Evolutionary conservation across 352 stramenopile species (phyloP).

Genomic region (Phytophthora fragariaefolia): DNA sequence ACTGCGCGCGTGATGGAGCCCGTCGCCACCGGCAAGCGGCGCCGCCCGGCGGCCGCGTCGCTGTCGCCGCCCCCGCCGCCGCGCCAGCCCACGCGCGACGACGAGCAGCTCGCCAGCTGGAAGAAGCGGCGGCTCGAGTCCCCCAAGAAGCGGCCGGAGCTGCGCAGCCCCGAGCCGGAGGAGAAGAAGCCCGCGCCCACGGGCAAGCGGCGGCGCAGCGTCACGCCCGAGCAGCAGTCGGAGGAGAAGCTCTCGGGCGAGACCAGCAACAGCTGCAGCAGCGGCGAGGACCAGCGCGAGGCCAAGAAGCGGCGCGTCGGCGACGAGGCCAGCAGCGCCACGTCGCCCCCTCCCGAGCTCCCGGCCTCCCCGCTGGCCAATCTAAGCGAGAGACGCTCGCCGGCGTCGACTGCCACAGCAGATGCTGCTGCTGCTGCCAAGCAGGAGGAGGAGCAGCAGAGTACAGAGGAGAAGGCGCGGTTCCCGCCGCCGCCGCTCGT

Average conservation of each 20-base stretch:
- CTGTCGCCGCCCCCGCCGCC: constrained; percentile 26
- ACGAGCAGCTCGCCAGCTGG: constrained; percentile 9
- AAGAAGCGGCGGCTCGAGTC: constrained; percentile 11
- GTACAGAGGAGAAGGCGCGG: constrained; percentile 30
- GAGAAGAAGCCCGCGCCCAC: constrained; percentile 15
- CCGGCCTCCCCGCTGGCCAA: constrained; percentile 35
- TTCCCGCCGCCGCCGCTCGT: constrained; percentile 34
- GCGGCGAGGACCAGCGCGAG: constrained; percentile 25
- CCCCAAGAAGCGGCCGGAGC: constrained; percentile 9
- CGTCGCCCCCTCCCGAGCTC: constrained; percentile 28
- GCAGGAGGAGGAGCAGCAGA: constrained; percentile 19
- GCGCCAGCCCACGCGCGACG: constrained; percentile 17
- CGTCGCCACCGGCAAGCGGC: constrained; percentile 29
- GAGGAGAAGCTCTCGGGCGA: constrained; percentile 9
- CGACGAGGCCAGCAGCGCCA: constrained; percentile 7
- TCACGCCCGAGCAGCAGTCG: constrained; percentile 16
- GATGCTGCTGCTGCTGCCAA: too few relatives aligned
- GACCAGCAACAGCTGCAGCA: constrained; percentile 26
- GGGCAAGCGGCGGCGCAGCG: constrained; percentile 30
- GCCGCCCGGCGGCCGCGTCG: constrained; percentile 20
- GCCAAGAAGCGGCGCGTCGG: constrained; percentile 24
- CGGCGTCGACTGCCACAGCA: not conserved
- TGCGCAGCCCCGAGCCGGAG: constrained; percentile 14
- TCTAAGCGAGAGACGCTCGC: constrained; percentile 27
- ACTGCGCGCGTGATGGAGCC: constrained; percentile 28